Evolutionary conservation across 139 green algal species (phyloP).

Genomic region (Eudorina sp.): DNA sequence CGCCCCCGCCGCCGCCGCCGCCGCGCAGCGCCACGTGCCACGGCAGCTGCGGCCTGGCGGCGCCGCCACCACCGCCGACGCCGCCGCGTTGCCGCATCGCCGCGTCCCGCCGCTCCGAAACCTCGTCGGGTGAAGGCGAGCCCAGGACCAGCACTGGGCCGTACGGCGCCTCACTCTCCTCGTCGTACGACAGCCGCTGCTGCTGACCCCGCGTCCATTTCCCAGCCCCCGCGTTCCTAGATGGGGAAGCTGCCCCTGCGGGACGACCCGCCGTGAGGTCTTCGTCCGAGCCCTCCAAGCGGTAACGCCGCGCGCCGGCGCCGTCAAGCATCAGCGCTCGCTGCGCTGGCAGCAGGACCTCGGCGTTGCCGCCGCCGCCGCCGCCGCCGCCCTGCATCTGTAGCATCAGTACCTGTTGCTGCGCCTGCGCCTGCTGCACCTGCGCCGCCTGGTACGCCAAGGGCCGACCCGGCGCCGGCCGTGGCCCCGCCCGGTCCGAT

Average conservation of each 20-base stretch:
- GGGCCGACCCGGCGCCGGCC: too few relatives aligned
- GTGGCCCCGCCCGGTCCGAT: too few relatives aligned
- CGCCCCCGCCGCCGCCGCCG: neutral
- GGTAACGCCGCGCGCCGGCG: too few relatives aligned
- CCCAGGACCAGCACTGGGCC: neutral
- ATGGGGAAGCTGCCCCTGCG: too few relatives aligned
- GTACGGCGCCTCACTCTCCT: neutral
- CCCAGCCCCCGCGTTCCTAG: neutral
- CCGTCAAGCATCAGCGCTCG: too few relatives aligned
- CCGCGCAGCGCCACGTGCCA: neutral
- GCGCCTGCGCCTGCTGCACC: neutral
- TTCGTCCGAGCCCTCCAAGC: too few relatives aligned
- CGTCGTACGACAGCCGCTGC: too few relatives aligned
- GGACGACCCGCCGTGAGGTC: too few relatives aligned
- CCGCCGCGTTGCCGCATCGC: neutral
- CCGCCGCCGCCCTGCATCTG: neutral
- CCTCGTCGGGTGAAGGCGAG: neutral
- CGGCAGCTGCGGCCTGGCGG: neutral
- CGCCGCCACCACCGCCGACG: neutral
- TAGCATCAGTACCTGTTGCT: too few relatives aligned
- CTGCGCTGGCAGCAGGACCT: too few relatives aligned
- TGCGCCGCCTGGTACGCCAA: too few relatives aligned
- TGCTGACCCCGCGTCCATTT: neutral
- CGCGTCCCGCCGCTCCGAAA: neutral
- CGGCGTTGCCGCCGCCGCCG: neutral